phyloP scores from a whole-genome alignment of 495 filamentous ascomycete species.

The Trichoderma asperelloides region DNA sequence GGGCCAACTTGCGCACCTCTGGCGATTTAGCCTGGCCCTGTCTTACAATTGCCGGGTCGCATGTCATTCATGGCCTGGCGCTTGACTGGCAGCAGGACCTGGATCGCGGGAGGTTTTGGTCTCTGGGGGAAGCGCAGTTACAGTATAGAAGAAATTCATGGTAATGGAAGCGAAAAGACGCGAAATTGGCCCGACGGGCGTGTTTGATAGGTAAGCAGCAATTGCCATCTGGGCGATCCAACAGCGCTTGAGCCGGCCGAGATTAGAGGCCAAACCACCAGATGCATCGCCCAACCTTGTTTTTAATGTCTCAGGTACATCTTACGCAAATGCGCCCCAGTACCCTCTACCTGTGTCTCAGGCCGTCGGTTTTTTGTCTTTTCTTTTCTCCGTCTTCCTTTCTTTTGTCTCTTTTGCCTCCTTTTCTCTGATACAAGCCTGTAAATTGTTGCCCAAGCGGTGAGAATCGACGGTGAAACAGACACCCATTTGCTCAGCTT shows the following conservation, averaged over 20 bases:
- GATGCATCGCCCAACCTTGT: not conserved
- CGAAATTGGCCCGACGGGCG: not conserved
- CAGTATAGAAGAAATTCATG: too few relatives aligned
- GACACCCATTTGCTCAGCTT: too few relatives aligned
- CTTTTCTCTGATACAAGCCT: not conserved
- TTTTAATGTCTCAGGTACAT: constrained; percentile 3
- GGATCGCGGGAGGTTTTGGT: too few relatives aligned
- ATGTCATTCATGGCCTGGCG: not conserved
- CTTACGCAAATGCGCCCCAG: not conserved
- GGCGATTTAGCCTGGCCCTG: not conserved
- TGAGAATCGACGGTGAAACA: too few relatives aligned
- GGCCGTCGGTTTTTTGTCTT: not conserved
- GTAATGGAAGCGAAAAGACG: not conserved
- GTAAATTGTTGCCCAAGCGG: too few relatives aligned
- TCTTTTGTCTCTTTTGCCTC: not conserved
- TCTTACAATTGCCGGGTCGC: not conserved
- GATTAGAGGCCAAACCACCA: not conserved
- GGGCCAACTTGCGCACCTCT: not conserved
- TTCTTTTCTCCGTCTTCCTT: not conserved
- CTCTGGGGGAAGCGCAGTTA: too few relatives aligned
- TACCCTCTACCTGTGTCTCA: not conserved
- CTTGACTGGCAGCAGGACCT: not conserved
- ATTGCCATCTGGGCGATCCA: not conserved
- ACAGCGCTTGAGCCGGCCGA: not conserved
- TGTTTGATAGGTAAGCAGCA: too few relatives aligned